A percentile compares a stretch with the other conserved stretches of the same genome.
Evolutionary conservation across 257 asterid species (phyloP).

Genomic region (Nicotiana tomentosiformis): DNA sequence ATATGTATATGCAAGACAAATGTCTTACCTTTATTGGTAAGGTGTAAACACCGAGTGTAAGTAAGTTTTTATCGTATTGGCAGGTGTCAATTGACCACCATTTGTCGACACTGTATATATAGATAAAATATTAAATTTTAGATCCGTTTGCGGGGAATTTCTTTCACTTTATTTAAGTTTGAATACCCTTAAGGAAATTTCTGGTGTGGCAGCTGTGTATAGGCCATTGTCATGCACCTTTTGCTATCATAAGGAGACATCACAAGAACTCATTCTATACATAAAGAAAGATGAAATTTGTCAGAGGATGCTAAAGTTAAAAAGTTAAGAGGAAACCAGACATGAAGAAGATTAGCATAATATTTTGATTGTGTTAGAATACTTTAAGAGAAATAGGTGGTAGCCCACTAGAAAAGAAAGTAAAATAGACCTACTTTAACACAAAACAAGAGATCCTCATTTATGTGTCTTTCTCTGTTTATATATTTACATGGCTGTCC

Average conservation of each 20-base stretch:
- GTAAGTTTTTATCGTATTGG: too few relatives aligned
- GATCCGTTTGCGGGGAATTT: background rate
- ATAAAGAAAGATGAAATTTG: background rate
- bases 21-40: too few relatives aligned
- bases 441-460: conserved; percentile 29
- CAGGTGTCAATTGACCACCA: background rate
- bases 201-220: background rate
- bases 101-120: background rate
- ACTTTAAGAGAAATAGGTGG: conserved; percentile 44
- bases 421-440: conserved; percentile 22
- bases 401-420: conserved; percentile 39
- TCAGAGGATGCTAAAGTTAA: conserved; percentile 18
- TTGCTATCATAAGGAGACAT: conserved; percentile 12
- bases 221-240: background rate
- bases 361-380: conserved; percentile 36
- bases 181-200: background rate
- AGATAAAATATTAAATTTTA: too few relatives aligned
- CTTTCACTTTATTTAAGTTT: too few relatives aligned
- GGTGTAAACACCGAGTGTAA: too few relatives aligned
- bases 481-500: conserved; percentile 37
- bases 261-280: background rate
- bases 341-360: conserved; percentile 32
- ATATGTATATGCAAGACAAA: too few relatives aligned
- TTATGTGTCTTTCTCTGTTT: conserved; percentile 27
- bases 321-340: conserved; percentile 8